Percentiles rank a stretch among this genome's conserved stretches.
These are phyloP conservation scores for Diaporthe velutina DNA, from an alignment of 2,329 filamentous ascomycete genomes.

Conservation along the genomic window DNA sequence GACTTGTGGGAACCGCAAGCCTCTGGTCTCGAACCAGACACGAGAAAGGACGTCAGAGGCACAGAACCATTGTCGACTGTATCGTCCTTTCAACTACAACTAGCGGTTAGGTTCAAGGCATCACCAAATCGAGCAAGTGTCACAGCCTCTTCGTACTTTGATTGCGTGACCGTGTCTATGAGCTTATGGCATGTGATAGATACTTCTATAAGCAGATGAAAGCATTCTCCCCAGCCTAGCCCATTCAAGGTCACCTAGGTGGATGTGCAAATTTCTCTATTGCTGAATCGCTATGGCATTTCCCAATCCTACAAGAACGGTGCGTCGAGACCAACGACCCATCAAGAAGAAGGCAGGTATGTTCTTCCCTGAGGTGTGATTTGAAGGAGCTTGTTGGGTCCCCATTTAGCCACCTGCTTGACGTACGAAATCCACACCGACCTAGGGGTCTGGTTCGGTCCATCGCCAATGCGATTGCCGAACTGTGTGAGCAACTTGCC, in stretches of 20 bases:
- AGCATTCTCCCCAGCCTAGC: not conserved
- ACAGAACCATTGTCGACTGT: not conserved
- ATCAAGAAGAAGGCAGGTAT: constrained; percentile 14
- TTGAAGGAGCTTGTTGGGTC: constrained; percentile 65
- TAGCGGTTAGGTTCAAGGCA: not conserved
- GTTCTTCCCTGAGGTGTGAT: constrained; percentile 40
- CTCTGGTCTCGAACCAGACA: not conserved
- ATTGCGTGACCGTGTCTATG: not conserved
- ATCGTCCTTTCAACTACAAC: not conserved
- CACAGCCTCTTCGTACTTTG: too few relatives aligned
- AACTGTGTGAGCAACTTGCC: constrained; percentile 68
- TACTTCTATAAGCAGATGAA: not conserved
- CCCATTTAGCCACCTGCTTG: constrained; percentile 66
- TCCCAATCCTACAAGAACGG: constrained; percentile 27
- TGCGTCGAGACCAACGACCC: not conserved
- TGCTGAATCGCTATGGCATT: not conserved
- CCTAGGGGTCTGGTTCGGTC: constrained; percentile 64
- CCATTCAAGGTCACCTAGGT: not conserved
- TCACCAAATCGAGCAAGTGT: not conserved
- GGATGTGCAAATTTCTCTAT: constrained; percentile 13
- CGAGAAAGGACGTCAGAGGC: not conserved
- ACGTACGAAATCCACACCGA: constrained; percentile 72
- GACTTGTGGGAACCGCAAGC: not conserved
- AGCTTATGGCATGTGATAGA: not conserved
- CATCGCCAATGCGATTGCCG: constrained; percentile 64